Evolutionary conservation across 2,329 filamentous ascomycete genomes (phyloP), one percentile per base, ranked within the genome.

Genomic region (Dactylellina cionopaga): DNA sequence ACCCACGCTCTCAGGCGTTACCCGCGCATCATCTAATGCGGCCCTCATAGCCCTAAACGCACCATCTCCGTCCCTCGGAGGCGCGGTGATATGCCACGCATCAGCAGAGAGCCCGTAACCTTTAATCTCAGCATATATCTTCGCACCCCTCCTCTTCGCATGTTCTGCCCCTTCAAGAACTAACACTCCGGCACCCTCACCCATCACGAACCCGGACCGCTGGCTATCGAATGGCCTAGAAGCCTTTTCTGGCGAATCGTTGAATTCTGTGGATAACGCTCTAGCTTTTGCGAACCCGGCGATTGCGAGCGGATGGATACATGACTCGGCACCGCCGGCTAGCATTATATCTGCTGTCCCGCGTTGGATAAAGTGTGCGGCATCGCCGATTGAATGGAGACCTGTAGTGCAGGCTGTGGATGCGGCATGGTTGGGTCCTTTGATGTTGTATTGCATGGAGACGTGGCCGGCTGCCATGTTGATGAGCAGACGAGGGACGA

Each of bases 351-450:
- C 86, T 46, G 94, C 94, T 79, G 98, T 94, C 5, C 92, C 93
- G 78, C 89, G 89, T n/a, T 90, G 87, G 74, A 99, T 94, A 79
- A 97, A 92, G 15, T 94, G 88, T n/a, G 91, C 89, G 4, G 95
- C 95, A 80, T 99, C 95, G 15, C 94, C 95, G 52, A 99, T 89
- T 1, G 93, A 92, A 81, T 99, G 95, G 0, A 94, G 92, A 9
- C 95, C 95, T 0, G 95, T 99, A 0, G 95, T 98, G 80, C 95
- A 99, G 66, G 95, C 95, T 10, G 95, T 99, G 0, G 94, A 96
- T 37, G 88, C 92, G 1, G 94, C 88, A 80, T 97, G 95, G 78
- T 96, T 97, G 3, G 95, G 95, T 0, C 95, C 95, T 80, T 91
- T 87, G 78, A 99, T 90, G 15, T 92, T 91, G 81, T 95, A 89